phyloP scores from a whole-genome alignment of 2,329 filamentous ascomycete species.

The Diaporthe citri region DNA sequence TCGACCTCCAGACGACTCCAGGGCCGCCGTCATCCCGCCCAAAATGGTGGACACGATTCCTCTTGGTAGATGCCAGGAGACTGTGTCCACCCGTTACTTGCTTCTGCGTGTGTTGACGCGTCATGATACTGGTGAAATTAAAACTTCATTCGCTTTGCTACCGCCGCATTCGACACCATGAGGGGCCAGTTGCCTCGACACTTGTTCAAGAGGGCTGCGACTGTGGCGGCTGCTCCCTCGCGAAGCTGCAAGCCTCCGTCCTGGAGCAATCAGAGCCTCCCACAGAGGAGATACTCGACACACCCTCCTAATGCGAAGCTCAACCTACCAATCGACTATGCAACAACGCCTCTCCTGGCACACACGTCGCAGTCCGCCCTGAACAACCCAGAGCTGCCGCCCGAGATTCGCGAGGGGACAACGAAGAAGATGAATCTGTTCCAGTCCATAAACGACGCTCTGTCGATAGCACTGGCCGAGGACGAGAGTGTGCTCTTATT shows the following conservation, averaged over 20 bases:
- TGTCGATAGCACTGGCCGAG: constrained; percentile 83
- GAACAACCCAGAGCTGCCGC: constrained; percentile 77
- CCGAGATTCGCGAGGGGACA: constrained; percentile 72
- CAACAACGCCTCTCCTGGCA: constrained; percentile 82
- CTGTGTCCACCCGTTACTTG: not conserved
- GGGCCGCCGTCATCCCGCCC: constrained; percentile 4
- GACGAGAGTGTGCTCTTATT: constrained; percentile 93
- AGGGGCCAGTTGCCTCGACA: constrained; percentile 29
- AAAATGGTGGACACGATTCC: constrained; percentile 12
- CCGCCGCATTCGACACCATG: constrained; percentile 13
- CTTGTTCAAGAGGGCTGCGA: constrained; percentile 38
- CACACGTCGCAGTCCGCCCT: constrained; percentile 83
- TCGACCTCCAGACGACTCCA: constrained; percentile 28
- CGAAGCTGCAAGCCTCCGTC: constrained; percentile 36
- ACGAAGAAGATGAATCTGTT: constrained; percentile 94
- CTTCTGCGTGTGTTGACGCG: not conserved
- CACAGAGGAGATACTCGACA: constrained; percentile 61
- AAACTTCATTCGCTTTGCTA: not conserved
- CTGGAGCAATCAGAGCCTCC: constrained; percentile 35
- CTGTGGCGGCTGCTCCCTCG: constrained; percentile 34
- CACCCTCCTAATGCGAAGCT: constrained; percentile 74
- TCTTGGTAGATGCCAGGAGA: constrained; percentile 24
- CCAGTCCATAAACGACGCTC: constrained; percentile 91
- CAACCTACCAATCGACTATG: constrained; percentile 90
- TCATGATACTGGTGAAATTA: not conserved